These are phyloP conservation scores for Ambispora gerdemannii DNA, from an alignment of 192 early-diverging fungal species.

Conservation along the genomic window DNA sequence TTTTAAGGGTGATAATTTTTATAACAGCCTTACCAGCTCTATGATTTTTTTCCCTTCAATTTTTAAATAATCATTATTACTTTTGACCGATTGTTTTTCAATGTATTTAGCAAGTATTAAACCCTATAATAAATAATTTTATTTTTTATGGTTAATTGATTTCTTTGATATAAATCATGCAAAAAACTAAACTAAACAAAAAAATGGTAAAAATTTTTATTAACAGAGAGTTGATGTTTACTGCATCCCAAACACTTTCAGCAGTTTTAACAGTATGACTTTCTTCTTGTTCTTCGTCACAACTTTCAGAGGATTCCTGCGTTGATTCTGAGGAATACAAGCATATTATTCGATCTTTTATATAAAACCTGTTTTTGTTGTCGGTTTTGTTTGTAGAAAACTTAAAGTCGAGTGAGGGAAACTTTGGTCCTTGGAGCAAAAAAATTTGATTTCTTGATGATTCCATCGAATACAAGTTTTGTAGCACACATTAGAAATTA, in stretches of 20 bases:
- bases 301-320: too few relatives aligned
- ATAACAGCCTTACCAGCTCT: slow-evolving; percentile 10
- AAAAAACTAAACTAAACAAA: neutral
- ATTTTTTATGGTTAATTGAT: neutral
- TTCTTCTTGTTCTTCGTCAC: slow-evolving; percentile 2
- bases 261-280: slow-evolving; percentile 21
- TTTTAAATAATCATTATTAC: neutral
- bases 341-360: slow-evolving; percentile 17
- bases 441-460: too few relatives aligned
- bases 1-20: neutral
- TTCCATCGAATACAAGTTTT: too few relatives aligned
- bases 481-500: too few relatives aligned
- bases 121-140: slow-evolving; percentile 6
- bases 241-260: slow-evolving; percentile 23
- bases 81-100: slow-evolving; percentile 23
- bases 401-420: slow-evolving; percentile 16
- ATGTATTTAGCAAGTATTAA: slow-evolving; percentile 27
- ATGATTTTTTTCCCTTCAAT: slow-evolving; percentile 19
- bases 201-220: too few relatives aligned
- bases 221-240: too few relatives aligned
- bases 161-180: neutral
- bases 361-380: slow-evolving; percentile 5
- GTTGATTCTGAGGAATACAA: neutral
- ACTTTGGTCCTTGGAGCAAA: slow-evolving; percentile 21
- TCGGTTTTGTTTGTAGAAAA: too few relatives aligned